These are phyloP conservation scores for Calonectria pauciramosa DNA, from an alignment of 2,329 filamentous ascomycete genomes.

Conservation along the genomic window DNA sequence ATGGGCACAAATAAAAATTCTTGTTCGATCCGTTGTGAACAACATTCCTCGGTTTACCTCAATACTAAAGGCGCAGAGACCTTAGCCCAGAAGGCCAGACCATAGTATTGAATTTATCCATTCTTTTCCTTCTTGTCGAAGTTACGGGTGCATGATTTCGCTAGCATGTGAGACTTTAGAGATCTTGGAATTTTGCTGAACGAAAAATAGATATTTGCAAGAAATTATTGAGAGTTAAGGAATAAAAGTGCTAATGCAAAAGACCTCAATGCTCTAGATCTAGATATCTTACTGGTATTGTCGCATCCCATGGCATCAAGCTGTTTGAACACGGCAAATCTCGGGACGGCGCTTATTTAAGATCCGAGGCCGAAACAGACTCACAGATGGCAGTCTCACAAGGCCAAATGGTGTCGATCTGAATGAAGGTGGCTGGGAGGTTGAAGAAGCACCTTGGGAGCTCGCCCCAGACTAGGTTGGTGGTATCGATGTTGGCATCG, in stretches of 20 bases:
- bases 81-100: no score
- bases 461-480: neutral
- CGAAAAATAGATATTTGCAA: neutral
- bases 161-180: neutral
- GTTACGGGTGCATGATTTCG: no score
- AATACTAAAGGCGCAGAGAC: no score
- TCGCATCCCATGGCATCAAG: neutral
- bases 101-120: no score
- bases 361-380: neutral
- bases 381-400: neutral
- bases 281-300: neutral
- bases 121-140: no score
- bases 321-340: neutral
- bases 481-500: neutral
- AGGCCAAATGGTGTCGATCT: neutral
- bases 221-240: neutral
- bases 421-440: neutral
- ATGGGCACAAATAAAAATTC: no score
- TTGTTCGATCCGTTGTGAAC: no score
- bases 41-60: no score
- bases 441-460: neutral
- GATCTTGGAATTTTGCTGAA: neutral
- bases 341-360: neutral
- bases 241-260: neutral
- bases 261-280: neutral